Evolutionary conservation across 768 basidiomycete genomes (phyloP).

Genomic region (Aureoboletus auriporus): DNA sequence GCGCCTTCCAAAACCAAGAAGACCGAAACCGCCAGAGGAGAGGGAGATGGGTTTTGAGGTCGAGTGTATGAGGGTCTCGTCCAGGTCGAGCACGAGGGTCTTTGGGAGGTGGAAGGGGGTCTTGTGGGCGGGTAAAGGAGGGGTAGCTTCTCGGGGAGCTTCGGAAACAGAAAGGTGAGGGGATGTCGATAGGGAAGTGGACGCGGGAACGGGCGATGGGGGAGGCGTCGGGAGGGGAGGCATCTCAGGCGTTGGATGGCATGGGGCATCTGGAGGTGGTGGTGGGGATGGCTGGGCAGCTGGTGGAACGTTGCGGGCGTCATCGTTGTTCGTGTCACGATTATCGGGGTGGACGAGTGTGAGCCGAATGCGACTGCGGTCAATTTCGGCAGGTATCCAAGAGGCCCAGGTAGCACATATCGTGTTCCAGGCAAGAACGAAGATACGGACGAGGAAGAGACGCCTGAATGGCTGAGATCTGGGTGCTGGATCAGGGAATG

Average conservation of each 20-base stretch:
- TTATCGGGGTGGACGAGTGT: constrained; percentile 4
- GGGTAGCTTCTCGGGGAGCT: constrained; percentile 45
- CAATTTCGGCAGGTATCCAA: constrained; percentile 25
- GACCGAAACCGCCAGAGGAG: constrained; percentile 47
- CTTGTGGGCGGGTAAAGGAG: constrained; percentile 46
- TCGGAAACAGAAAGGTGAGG: constrained; percentile 10
- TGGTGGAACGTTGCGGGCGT: constrained; percentile 18
- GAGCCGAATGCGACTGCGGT: constrained; percentile 9
- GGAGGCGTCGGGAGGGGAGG: constrained; percentile 23
- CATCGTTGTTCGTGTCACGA: constrained; percentile 10
- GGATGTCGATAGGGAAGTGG: constrained; percentile 11
- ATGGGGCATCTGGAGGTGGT: constrained; percentile 22
- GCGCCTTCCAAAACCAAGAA: constrained; percentile 57
- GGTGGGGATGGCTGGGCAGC: constrained; percentile 17
- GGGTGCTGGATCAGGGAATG: constrained; percentile 28
- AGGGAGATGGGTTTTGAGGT: constrained; percentile 74
- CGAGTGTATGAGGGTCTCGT: constrained; percentile 98
- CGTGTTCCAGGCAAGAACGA: constrained; percentile 66
- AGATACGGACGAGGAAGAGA: constrained; percentile 67
- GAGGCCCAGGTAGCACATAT: constrained; percentile 62
- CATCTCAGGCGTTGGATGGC: constrained; percentile 11
- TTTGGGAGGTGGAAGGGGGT: constrained; percentile 82
- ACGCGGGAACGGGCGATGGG: constrained; percentile 15
- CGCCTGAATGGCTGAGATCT: constrained; percentile 46
- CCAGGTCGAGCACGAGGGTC: constrained; percentile 94